Base-by-base conservation (phyloP, 2,329 filamentous ascomycete genomes). In the Penicillium sp. region DNA sequence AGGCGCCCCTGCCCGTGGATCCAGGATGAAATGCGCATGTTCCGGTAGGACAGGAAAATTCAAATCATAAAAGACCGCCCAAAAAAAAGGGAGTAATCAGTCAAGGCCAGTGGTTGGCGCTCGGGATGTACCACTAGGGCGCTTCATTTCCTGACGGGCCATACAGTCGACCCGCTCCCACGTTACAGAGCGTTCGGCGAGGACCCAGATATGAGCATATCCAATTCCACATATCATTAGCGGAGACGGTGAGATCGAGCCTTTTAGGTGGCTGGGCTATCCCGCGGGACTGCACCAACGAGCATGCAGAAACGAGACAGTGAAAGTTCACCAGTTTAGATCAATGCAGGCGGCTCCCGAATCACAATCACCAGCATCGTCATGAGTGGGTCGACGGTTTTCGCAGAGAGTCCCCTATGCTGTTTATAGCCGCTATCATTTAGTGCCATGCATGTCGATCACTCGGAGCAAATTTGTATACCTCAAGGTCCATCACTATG, bases 101-200 rank as follows among this genome's bases (percentile, higher is more conserved):
- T 65, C 67, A 36, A n/a, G 34, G 13, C 4, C 68, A 49, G 59
- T 63, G 63, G 58, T 64, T 66, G 58, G 55, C 64, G 66, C 65
- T 64, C 60, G 64, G 64, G 55, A 44, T 34, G 34, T 32, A 45
- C 46, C 56, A 55, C 57, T 27, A 61, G 52, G 60, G 68, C 67
- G 68, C 65, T 70, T 70, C 62, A 65, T 67, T 64, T 67, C 54
- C 58, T 55, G 36, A 48, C 47, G 36, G 57, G 57, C 63, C 63
- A 65, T 62, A 62, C 61, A 63, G 46, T 47, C 49, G 29, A 45
- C 61, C 11, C 27, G 18, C 43, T 42, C 36, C 43, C 29, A 21
- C 43, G 39, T 49, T 42, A 52, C 16, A 21, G 46, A 48, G 32
- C 24, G 47, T 46, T 5, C 16, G 24, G 48, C 58, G 43, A 50